Evolutionary conservation across 257 asterid species (phyloP).

Genomic region (Solanum virginianum): DNA sequence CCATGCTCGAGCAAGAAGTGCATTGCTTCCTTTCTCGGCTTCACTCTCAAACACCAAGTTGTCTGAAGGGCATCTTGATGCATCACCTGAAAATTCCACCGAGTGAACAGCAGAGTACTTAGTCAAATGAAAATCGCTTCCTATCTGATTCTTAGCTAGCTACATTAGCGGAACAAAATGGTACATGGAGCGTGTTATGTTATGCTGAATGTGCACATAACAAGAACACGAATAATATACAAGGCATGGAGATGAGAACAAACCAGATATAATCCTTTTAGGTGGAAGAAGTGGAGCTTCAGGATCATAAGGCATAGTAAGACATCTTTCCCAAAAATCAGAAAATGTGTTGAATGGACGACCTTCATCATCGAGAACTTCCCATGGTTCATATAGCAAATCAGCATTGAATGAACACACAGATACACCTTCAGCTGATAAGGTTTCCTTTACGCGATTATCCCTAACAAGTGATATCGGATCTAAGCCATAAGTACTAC

Average conservation of each 20-base stretch:
- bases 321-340: constrained; percentile 84
- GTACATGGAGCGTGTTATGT: neutral
- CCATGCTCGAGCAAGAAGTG: constrained; percentile 91
- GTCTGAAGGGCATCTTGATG: constrained; percentile 51
- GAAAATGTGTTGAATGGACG: constrained; percentile 54
- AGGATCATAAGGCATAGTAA: constrained; percentile 77
- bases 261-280: constrained; percentile 68
- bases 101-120: neutral
- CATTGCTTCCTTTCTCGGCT: constrained; percentile 79
- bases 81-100: constrained; percentile 35
- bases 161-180: neutral
- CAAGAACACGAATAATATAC: neutral
- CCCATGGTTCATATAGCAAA: constrained; percentile 92
- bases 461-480: constrained; percentile 82
- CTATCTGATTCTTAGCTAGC: neutral
- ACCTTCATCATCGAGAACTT: constrained; percentile 55
- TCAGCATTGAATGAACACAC: constrained; percentile 77
- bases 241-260: neutral
- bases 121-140: neutral
- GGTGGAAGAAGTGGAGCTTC: constrained; percentile 95
- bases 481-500: too few species aligned
- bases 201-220: neutral
- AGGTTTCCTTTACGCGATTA: constrained; percentile 71
- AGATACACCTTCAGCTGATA: constrained; percentile 52
- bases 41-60: constrained; percentile 65